Evolutionary conservation across 108 stramenopile genomes (phyloP).

Genomic region (Conticribra weissflogii): DNA sequence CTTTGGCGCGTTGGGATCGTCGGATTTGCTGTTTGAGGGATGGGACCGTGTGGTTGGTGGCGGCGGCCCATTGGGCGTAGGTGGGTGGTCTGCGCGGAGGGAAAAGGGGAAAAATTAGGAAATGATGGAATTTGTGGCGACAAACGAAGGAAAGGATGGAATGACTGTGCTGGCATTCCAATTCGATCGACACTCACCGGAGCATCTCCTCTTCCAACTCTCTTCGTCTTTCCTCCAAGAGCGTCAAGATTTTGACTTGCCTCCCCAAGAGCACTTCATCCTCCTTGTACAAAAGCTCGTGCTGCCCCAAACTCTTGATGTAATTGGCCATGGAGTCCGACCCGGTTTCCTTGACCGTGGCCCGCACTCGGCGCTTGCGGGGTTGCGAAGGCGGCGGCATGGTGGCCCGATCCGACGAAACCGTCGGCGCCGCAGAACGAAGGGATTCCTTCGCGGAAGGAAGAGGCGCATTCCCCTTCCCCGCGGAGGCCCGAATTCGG

Average conservation of each 20-base stretch:
- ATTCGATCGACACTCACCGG: slow-evolving; percentile 27
- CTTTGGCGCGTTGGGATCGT: slow-evolving; percentile 66
- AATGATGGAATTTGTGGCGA: too few species aligned
- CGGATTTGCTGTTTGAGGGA: slow-evolving; percentile 63
- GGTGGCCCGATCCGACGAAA: slow-evolving; percentile 7
- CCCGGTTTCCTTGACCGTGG: slow-evolving; percentile 63
- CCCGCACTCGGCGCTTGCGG: slow-evolving; percentile 39
- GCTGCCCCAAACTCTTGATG: slow-evolving; percentile 59
- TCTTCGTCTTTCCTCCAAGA: slow-evolving; percentile 50
- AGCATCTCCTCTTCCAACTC: slow-evolving; percentile 45
- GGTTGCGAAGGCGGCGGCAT: not conserved
- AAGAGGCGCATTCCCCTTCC: too few species aligned
- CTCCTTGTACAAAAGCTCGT: slow-evolving; percentile 55
- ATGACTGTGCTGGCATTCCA: not conserved
- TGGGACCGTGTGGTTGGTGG: slow-evolving; percentile 52
- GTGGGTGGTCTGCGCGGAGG: slow-evolving; percentile 51
- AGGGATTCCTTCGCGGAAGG: too few species aligned
- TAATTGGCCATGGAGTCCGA: slow-evolving; percentile 57
- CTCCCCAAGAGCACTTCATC: slow-evolving; percentile 54
- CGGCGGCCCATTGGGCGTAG: slow-evolving; percentile 57
- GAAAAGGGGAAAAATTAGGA: not conserved
- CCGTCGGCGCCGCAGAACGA: not conserved
- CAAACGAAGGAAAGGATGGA: slow-evolving; percentile 6
- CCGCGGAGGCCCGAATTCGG: too few species aligned
- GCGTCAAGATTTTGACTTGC: slow-evolving; percentile 48